Base-by-base conservation (phyloP, 1,139 yeast species). In the Pneumocystis canis region DNA sequence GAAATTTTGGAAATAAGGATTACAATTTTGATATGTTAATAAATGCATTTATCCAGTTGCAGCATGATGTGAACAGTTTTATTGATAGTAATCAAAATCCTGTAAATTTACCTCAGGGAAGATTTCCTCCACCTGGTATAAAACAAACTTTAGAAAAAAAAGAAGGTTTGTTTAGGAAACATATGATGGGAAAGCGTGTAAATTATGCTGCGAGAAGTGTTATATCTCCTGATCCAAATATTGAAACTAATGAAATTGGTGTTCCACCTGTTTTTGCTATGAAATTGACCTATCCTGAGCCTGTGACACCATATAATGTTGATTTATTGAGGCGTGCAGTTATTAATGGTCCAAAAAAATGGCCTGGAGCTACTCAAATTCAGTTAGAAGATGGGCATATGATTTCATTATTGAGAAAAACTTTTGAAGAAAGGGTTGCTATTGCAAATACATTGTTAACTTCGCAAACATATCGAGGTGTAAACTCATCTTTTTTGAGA, bases 131-230 rank as follows among this genome's bases (percentile, higher is more conserved):
- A 61, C 98, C 99, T 1, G 99, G 99, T 78, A 83, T 94, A 70
- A 92, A 94, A 74, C 98, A 94, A 79, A 96, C 96, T 3, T 79
- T 94, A 71, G 99, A 94, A 77, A 92, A 94, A 84, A 94, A 94
- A 74, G 98, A 94, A 77, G 99, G 99, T 74, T 80, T 92, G 69
- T 92, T 92, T 79, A 84, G 99, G 79, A 92, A 90, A 75, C 96
- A 94, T 72, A 92, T 94, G 98, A 94, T 94, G 98, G 99, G 99
- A 75, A 94, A 94, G 80, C 89, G 99, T 79, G 99, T 94, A 66
- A 94, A 94, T 74, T 90, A 87, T 71, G 97, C 98, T 66, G 98
- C 98, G 61, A 88, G 99, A 75, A 90, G 98, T 16, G 99, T 94
- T 70, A 94, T 94, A 76, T 90, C 98, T 5, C 98, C 98, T 3